phyloP scores from a whole-genome alignment of 164 flowering plant species.

The Vitis cinerea region DNA sequence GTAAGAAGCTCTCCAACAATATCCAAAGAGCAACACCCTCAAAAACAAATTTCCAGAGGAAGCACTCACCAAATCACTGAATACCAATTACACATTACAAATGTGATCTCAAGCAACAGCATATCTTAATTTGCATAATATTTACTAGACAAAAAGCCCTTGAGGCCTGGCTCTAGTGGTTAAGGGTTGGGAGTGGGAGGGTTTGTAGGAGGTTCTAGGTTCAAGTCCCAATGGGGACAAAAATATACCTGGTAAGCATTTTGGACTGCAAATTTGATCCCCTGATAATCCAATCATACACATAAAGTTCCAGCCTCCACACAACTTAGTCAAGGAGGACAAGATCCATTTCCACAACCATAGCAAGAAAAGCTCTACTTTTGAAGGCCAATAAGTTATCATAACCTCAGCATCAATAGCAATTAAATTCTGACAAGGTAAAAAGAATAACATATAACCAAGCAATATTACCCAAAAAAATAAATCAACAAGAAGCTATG shows the following conservation, averaged over 20 bases:
- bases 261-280: not conserved
- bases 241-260: no score
- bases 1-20: not conserved
- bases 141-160: no score
- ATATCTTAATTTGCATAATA: not conserved
- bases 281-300: not conserved
- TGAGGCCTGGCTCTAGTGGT: no score
- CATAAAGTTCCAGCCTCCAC: not conserved
- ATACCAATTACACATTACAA: not conserved
- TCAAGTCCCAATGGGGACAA: no score
- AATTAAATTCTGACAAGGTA: not conserved
- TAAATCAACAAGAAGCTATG: not conserved
- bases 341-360: not conserved
- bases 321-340: not conserved
- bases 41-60: not conserved
- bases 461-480: not conserved
- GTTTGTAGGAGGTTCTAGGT: no score
- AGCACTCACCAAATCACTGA: not conserved
- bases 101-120: no score
- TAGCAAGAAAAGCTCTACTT: not conserved
- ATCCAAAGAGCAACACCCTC: not conserved
- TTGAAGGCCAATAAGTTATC: not conserved
- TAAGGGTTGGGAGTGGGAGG: no score
- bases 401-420: not conserved
- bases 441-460: not conserved